Evolutionary conservation across 129 eudicot genomes (phyloP), one percentile per base, ranked within the genome.

Genomic region (Rutidosis leptorrhynchoides): DNA sequence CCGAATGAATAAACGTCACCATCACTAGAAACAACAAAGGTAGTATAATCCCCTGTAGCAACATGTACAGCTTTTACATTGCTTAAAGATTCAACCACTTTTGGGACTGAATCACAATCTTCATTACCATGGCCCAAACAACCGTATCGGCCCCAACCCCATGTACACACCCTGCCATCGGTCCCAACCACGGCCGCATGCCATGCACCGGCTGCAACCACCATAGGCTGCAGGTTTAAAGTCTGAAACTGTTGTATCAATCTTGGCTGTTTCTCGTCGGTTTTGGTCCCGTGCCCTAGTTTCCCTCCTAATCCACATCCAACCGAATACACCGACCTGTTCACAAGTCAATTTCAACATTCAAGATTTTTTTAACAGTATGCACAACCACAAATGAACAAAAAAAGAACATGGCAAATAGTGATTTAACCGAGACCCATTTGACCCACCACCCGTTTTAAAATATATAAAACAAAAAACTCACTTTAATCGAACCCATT

Each of bases 301-400:
- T 93, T 93, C 63, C 99, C 99, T 23, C 99, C 99, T 70, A 93
- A 81, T 37, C 99, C 99, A 70, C 99, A 93, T 57, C 99, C 99
- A 48, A 93, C 96, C 1, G 99, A 93, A 71, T 93, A 93, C 25
- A 93, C 95, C 1, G 99, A 88, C 98, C 98, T 88, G 85, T 64
- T 30, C 42, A 37, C 62, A 51, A 48, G 2, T 61, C 56, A 48
- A 25, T 40, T 19, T 11, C 59, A 49, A 49, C 25, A 57, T 35
- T 28, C 43, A 58, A 56, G 20, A 6, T 51, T 51, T 4, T 17
- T 19, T 19, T n/a, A n/a, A n/a, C n/a, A n/a, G n/a, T n/a, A n/a
- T n/a, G n/a, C n/a, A n/a, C n/a, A n/a, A n/a, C n/a, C n/a, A n/a
- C n/a, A n/a, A n/a, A n/a, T n/a, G n/a, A n/a, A n/a, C n/a, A n/a